phyloP scores from a whole-genome alignment of 495 filamentous ascomycete species.

The Penicillium steckii region DNA sequence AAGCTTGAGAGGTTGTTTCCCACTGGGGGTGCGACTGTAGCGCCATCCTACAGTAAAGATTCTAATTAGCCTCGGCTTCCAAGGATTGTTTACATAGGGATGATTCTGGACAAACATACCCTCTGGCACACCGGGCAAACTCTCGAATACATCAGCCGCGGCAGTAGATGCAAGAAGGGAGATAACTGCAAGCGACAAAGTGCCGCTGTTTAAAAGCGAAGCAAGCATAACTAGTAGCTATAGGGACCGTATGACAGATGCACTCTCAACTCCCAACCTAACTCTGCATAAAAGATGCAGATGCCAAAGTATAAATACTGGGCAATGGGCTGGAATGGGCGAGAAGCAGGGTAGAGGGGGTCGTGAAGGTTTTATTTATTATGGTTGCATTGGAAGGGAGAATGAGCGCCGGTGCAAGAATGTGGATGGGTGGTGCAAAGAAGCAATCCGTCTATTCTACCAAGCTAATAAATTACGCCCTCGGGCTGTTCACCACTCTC shows the following conservation, averaged over 20 bases:
- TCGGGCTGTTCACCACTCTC: constrained; percentile 1
- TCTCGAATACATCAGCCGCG: constrained; percentile 39
- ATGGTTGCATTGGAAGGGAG: constrained; percentile 24
- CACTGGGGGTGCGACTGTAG: constrained; percentile 28
- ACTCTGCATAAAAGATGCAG: background rate
- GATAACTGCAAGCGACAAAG: constrained; percentile 40
- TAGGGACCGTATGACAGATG: constrained; percentile 1
- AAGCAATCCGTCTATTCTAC: background rate
- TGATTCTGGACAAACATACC: constrained; percentile 22
- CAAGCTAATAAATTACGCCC: background rate
- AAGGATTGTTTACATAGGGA: constrained; percentile 14
- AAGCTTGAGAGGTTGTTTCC: constrained; percentile 35
- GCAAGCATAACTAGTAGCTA: constrained; percentile 32
- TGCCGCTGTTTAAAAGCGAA: constrained; percentile 27
- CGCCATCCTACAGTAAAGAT: constrained; percentile 33
- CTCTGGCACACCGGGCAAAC: constrained; percentile 32
- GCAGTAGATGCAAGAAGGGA: constrained; percentile 39
- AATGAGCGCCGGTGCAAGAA: constrained; percentile 15
- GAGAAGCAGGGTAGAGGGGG: constrained; percentile 4
- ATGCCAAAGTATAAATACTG: constrained; percentile 16
- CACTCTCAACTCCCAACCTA: background rate
- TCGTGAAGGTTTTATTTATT: constrained; percentile 18
- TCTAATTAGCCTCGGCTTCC: constrained; percentile 2
- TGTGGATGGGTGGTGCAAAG: constrained; percentile 2
- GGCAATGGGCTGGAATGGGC: constrained; percentile 8